Conservation (phyloP, 495 filamentous ascomycete species). For the Xylaria longipes region DNA sequence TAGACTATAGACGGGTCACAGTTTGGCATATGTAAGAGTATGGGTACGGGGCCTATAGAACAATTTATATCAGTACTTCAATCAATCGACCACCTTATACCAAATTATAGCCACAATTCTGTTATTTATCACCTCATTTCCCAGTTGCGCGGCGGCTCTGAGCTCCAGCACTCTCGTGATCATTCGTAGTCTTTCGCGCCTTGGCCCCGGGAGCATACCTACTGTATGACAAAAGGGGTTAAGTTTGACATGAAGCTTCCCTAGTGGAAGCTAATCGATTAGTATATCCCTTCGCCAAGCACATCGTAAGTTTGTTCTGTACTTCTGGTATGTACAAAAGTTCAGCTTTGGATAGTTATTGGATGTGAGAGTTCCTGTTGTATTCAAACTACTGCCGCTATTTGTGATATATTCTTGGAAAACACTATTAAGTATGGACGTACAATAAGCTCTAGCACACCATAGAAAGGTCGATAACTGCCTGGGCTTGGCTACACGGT, state of each 20-base stretch:
- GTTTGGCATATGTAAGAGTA: not conserved
- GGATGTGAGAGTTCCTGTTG: not conserved
- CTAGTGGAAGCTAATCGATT: too few relatives aligned
- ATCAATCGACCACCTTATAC: not conserved
- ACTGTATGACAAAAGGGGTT: not conserved
- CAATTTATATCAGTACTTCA: not conserved
- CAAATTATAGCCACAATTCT: not conserved
- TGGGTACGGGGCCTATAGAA: not conserved
- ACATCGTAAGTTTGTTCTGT: too few relatives aligned
- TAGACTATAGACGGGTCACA: not conserved
- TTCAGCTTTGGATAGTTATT: not conserved
- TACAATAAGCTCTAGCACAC: not conserved
- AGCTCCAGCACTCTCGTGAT: not conserved
- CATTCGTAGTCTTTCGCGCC: not conserved
- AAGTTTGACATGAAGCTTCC: too few relatives aligned
- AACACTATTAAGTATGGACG: not conserved
- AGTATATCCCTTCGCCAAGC: too few relatives aligned
- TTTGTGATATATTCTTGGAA: not conserved
- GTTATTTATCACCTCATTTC: not conserved
- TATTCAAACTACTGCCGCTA: not conserved
- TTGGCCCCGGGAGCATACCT: not conserved
- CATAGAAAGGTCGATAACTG: not conserved
- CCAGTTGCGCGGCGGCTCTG: not conserved
- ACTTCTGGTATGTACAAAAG: too few relatives aligned
- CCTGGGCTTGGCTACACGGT: conserved; percentile 6